These are phyloP conservation scores for Groenewaldozyma salmanticensis DNA, from an alignment of 805 yeast species.

Conservation along the genomic window DNA sequence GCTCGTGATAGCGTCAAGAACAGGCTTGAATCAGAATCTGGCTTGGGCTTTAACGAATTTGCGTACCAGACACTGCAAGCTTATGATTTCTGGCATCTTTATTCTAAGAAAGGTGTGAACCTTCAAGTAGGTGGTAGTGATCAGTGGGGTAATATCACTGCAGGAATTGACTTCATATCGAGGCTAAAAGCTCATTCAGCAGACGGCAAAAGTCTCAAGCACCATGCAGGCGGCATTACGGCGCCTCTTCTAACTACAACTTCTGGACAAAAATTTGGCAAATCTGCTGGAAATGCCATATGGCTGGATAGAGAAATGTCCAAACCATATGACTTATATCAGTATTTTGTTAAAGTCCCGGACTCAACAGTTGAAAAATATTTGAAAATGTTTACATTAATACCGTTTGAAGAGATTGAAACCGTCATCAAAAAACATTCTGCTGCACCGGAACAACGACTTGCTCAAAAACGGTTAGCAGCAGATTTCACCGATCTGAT, in stretches of 20 bases:
- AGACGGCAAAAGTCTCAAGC: constrained; percentile 8
- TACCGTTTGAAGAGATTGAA: constrained; percentile 55
- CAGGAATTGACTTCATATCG: constrained; percentile 81
- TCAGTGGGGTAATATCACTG: constrained; percentile 97
- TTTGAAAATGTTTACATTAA: constrained; percentile 66
- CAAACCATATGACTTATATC: constrained; percentile 72
- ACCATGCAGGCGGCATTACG: constrained; percentile 57
- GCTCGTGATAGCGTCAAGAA: constrained; percentile 79
- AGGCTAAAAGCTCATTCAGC: constrained; percentile 33
- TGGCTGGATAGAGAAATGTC: constrained; percentile 73
- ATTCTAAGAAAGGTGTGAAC: constrained; percentile 45
- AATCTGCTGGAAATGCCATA: constrained; percentile 93
- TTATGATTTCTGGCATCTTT: constrained; percentile 80
- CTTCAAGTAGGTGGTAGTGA: constrained; percentile 92
- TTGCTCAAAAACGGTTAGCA: constrained; percentile 73
- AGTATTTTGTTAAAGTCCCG: constrained; percentile 68
- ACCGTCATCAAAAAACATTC: constrained; percentile 43
- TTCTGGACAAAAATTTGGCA: constrained; percentile 89
- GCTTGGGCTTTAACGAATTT: constrained; percentile 90
- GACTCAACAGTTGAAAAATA: constrained; percentile 67
- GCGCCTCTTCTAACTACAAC: constrained; percentile 85
- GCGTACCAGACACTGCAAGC: constrained; percentile 91
- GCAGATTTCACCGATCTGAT: constrained; percentile 76
- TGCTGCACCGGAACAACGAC: constrained; percentile 49
- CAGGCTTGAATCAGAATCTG: constrained; percentile 56